Evolutionary conservation across 371 early-diverging fungal species (phyloP).

Genomic region (Cokeromyces recurvatus): DNA sequence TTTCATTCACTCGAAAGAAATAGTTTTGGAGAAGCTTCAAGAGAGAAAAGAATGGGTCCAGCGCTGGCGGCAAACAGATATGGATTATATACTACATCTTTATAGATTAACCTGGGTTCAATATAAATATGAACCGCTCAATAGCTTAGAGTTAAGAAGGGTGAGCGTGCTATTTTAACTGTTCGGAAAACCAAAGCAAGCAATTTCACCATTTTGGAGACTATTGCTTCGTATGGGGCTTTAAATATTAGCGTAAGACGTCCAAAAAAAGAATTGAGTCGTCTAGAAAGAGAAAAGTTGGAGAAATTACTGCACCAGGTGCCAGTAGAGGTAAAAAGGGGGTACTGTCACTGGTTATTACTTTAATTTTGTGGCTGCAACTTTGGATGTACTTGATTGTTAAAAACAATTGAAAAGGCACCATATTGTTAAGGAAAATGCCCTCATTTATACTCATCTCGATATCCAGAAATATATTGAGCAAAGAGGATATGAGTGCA

Average conservation of each 20-base stretch:
- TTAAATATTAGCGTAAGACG: constrained; percentile 8
- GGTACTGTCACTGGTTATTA: constrained; percentile 16
- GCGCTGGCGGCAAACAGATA: constrained; percentile 10
- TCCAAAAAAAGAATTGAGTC: constrained; percentile 3
- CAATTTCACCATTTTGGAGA: constrained; percentile 6
- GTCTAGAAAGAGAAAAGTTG: constrained; percentile 12
- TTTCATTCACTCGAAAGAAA: constrained; percentile 20
- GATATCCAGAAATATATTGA: constrained; percentile 11
- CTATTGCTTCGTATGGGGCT: constrained; percentile 1
- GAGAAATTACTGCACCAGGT: background rate
- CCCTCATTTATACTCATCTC: constrained; percentile 10
- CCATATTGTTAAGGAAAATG: constrained; percentile 19
- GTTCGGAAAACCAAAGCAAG: constrained; percentile 12
- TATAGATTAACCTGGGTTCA: too few relatives aligned
- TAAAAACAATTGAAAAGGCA: constrained; percentile 9
- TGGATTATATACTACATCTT: constrained; percentile 17
- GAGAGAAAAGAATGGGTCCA: constrained; percentile 12
- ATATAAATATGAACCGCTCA: constrained; percentile 13
- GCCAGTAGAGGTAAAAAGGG: constrained; percentile 1
- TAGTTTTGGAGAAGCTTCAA: constrained; percentile 12
- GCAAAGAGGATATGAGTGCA: constrained; percentile 14
- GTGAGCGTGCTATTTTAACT: background rate
- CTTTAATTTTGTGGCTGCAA: constrained; percentile 6
- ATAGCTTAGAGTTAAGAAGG: constrained; percentile 8
- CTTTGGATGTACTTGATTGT: constrained; percentile 7